Evolutionary conservation across 208 protist genomes (phyloP), one percentile per base, ranked within the genome.

Genomic region (Leishmania amazonensis): DNA sequence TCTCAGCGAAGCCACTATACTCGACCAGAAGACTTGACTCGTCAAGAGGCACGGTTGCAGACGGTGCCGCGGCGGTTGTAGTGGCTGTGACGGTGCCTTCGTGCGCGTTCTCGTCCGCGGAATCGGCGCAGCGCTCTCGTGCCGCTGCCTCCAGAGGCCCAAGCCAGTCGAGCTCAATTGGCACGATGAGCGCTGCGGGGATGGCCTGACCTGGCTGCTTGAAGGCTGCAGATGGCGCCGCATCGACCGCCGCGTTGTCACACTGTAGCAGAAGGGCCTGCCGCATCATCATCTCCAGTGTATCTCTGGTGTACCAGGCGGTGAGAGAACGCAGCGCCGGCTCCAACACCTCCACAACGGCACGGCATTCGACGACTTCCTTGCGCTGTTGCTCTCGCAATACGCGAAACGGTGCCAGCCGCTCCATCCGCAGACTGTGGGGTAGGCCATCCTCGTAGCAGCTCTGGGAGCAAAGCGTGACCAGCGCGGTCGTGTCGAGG

Each of bases 401-500:
- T 19, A 96, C 89, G 73, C 82, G 83, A 75, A 84, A 93, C 4
- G 70, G 58, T 8, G 62, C 31, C 54, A 95, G 76, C 13, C 77
- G 72, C 72, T 68, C 54, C 62, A 89, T 81, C 40, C 84, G 83
- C 75, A 71, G n/a, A 15, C 70, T 75, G 6, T 65, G 9, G 45
- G 83, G 60, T 54, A 80, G 75, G 13, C 76, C 75, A 49, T 83
- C 83, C 11, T 42, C 58, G 76, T 86, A 94, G 83, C 89, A 93
- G n/a, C 89, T 87, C 45, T 93, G 87, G 28, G 90, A 92, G 81
- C 89, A 94, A n/a, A 96, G 57, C 11, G 89, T 88, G 24, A 96
- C 89, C n/a, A 96, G 78, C 11, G 90, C 89, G 1, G 93, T 96
- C 21, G 89, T 93, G 78, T 96, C 93, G 40, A 96, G 83, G 84